Evolutionary conservation across 257 asterid genomes (phyloP), one percentile per base, ranked within the genome.

Genomic region (Jacaranda mimosifolia): DNA sequence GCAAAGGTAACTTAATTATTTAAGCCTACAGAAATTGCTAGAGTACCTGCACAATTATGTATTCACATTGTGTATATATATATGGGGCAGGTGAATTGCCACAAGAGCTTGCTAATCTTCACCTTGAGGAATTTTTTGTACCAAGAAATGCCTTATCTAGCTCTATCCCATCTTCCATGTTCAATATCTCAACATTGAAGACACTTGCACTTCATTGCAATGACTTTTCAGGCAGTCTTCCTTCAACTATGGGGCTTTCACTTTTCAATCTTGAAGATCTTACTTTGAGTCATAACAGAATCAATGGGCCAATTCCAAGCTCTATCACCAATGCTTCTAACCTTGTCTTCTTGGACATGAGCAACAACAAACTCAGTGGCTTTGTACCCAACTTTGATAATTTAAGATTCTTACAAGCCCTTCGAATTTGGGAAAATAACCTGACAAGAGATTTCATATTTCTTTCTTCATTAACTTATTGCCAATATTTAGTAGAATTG

Each of bases 261-360:
- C 80, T 77, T 53, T 26, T 26, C 32, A 26, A 26, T 26, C 32
- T 26, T 26, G 32, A 26, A 26, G 32, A 2, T 1, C 32, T 26
- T 26, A 26, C 46, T 78, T 57, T 81, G 11, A 3, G 2, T 7
- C 7, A 14, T 7, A 84, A 77, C 67, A 56, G 10, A 39, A 60
- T 81, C 63, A 65, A 17, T 3, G 84, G 86, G 40, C 1, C 17
- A 3, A 39, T 83, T 35, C 87, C 87, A 40, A 74, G 74, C 3
- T 59, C 69, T 4, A 43, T 83, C 6, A 55, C 14, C 49, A 83
- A 73, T 68, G 80, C 87, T 46, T 69, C 87, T 10, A 67, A 62
- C 9, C 78, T 83, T 21, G 4, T 39, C 9, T 1, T 56, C 51
- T 3, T 83, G 4, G 66, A 7, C 15, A 8, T 80, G 45, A 2